Base-by-base conservation (phyloP, 768 basidiomycete genomes). In the Paxillus ammoniavirescens region DNA sequence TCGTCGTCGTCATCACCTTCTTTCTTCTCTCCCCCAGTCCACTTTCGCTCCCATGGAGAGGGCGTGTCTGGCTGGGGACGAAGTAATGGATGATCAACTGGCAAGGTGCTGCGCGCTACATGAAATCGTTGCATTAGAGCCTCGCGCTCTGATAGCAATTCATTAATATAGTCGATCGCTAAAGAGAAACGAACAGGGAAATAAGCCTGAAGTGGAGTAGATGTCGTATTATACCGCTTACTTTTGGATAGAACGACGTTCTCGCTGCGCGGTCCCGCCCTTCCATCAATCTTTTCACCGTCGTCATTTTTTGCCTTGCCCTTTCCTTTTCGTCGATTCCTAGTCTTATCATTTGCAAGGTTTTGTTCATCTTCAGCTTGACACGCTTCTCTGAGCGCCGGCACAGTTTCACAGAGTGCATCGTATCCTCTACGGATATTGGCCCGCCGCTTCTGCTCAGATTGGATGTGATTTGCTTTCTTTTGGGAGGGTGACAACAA, bases 391-490 rank as follows among this genome's bases (percentile, higher is more conserved):
- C 86, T 73, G 36, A 97, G 76, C 2, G 89, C 77, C 9, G 94
- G 94, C 0, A 97, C 86, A 26, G 83, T 82, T 23, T 87, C 86
- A 63, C 93, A 94, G 0, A 97, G 77, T 7, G 87, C 84, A 61
- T 95, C 93, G 66, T 96, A 96, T 10, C 93, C 94, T 37, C 85
- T 74, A 10, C 92, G 80, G 48, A 97, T 96, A 62, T 93, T 94
- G 13, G 91, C 91, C 31, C 94, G 83, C 23, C 94, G 85, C 69
- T 95, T 95, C 74, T 96, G 93, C 73, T 97, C 94, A 2, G 87
- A 89, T 61, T 91, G 89, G 59, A 97, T 96, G 65, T 97, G 93
- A 62, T 95, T 95, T 38, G 88, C 88, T 66, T 94, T 91, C 68
- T 95, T 95, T 76, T 94, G 91, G 2, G 87, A 85, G 0, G 89